phyloP scores from a whole-genome alignment of 2,329 filamentous ascomycete species.

The Penicillium sp. region DNA sequence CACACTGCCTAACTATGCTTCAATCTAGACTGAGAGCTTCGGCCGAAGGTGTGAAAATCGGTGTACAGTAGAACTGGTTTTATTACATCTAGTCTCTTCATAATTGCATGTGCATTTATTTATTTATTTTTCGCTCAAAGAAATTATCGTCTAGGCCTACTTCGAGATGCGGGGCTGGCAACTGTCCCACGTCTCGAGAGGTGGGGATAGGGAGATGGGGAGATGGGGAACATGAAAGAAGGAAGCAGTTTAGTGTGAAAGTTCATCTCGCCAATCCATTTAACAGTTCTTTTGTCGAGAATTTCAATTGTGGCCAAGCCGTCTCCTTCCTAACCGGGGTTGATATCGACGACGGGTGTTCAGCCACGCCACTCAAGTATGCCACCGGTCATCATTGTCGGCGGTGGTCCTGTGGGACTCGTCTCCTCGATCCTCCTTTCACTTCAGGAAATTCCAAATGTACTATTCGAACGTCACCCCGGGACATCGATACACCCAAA shows the following conservation, averaged over 20 bases:
- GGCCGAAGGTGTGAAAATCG: neutral
- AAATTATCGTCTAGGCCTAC: too few species aligned
- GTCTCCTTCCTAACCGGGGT: neutral
- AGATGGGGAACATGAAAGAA: neutral
- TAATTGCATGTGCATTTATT: too few species aligned
- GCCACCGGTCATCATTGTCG: conserved; percentile 17
- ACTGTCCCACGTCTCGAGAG: neutral
- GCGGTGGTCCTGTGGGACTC: conserved; percentile 37
- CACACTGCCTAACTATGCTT: neutral
- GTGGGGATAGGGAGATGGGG: neutral
- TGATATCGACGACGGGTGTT: neutral
- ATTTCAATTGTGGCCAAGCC: neutral
- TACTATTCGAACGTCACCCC: conserved; percentile 37
- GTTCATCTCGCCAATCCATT: neutral
- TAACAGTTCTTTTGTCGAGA: neutral
- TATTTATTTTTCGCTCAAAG: too few species aligned
- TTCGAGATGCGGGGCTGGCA: neutral
- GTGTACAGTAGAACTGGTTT: too few species aligned
- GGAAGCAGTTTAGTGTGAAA: neutral
- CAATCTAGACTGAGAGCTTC: neutral
- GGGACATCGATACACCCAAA: conserved; percentile 40
- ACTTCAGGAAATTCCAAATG: conserved; percentile 28
- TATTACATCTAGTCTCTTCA: too few species aligned
- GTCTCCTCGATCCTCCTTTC: conserved; percentile 37
- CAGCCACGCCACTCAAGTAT: neutral